Evolutionary conservation across 116 monocot species (phyloP), one percentile per base, ranked within the genome.

Genomic region (Iris pallida): DNA sequence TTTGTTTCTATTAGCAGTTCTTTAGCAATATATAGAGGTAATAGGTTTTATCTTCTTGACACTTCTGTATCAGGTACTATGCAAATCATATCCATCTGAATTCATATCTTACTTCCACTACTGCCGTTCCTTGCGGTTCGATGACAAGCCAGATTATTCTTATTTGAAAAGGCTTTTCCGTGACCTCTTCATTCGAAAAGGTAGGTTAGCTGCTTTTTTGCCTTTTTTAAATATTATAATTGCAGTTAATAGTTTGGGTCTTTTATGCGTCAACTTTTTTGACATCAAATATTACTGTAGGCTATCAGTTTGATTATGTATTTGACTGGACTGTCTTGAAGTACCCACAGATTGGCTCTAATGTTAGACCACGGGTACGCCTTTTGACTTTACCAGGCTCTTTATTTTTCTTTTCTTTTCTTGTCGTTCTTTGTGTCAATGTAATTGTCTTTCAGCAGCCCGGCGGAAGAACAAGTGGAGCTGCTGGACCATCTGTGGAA

Each of bases 281-380:
- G 30, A 49, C 67, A 42, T 67, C 6, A 7, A 30, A 9, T 55
- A 17, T 45, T 75, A 4, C 52, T 83, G 52, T 80, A 93, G 93
- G 89, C 13, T 89, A 84, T 74, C 86, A 89, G 58, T 89, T 82
- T 75, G 93, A 93, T 65, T 93, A 93, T 80, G 82, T 86, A 18
- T 93, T 89, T 88, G 93, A 93, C 73, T 93, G 93, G 93, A 89
- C 93, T 15, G 57, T 80, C 11, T 71, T 88, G 63, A 93, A 93
- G 77, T 84, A 93, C 68, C 89, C 93, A 42, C 89, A 89, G 62
- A 74, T 82, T 45, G 79, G 82, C 62, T 30, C 70, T 43, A 83
- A 61, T 79, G 8, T 53, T 59, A 79, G 75, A 82, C 42, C 78
- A 63, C 71, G 63, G 68, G 86, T 86, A 87, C 54, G 78, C n/a